Evolutionary conservation across 179 eudicot genomes (phyloP).

Genomic region (Gypsophila paniculata): DNA sequence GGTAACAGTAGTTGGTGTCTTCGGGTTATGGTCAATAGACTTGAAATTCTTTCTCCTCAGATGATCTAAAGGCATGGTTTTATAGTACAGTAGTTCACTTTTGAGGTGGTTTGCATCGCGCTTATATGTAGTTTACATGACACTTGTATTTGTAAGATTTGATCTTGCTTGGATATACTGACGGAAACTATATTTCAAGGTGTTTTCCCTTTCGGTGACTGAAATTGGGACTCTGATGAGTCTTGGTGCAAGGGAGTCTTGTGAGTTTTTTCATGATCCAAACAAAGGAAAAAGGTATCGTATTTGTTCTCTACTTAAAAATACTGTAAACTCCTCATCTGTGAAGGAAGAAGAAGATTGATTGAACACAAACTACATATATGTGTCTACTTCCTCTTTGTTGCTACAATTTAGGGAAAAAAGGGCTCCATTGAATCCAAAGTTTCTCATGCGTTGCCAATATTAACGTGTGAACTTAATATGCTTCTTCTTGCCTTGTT

Average conservation of each 20-base stretch:
- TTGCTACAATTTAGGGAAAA: not conserved
- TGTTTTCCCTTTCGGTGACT: constrained; percentile 76
- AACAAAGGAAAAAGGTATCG: constrained; percentile 72
- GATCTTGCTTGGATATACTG: not conserved
- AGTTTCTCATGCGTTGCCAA: not conserved
- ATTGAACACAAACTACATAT: too few species aligned
- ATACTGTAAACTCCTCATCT: not conserved
- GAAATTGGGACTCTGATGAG: constrained; percentile 80
- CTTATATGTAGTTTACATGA: not conserved
- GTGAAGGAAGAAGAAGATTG: not conserved
- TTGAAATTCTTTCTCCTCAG: not conserved
- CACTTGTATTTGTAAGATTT: constrained; percentile 9
- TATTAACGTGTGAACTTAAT: not conserved
- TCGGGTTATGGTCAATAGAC: not conserved
- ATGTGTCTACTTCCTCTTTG: too few species aligned
- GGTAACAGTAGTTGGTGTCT: not conserved
- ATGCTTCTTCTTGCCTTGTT: not conserved
- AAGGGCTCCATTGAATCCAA: not conserved
- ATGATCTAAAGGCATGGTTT: not conserved
- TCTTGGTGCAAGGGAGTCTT: constrained; percentile 78
- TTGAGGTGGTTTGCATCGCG: not conserved
- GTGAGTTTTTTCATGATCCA: constrained; percentile 96
- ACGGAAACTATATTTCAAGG: constrained; percentile 35
- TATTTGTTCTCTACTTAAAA: not conserved
- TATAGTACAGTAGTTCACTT: not conserved